Conservation (phyloP, 2,329 filamentous ascomycete genomes). For the Fusarium albosuccineum region DNA sequence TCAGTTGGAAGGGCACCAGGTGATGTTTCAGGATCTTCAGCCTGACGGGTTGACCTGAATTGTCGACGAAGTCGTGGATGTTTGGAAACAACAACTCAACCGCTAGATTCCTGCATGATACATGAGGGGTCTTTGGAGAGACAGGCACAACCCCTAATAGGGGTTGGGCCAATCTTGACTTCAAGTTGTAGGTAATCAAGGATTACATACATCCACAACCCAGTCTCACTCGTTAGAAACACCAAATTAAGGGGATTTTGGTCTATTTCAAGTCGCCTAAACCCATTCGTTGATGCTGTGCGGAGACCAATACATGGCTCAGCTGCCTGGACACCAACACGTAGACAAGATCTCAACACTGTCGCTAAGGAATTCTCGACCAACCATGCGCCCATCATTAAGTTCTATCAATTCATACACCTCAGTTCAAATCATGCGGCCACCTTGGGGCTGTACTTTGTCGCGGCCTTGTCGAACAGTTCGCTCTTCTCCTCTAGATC, state of each 20-base stretch:
- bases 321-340: slow-evolving; percentile 9
- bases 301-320: background rate
- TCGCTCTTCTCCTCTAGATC: slow-evolving; percentile 88
- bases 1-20: too few species aligned
- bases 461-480: slow-evolving; percentile 87
- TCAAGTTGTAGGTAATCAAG: background rate
- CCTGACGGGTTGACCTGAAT: too few species aligned
- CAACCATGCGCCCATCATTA: slow-evolving; percentile 50
- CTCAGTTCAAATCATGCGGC: slow-evolving; percentile 57
- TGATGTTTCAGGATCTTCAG: too few species aligned
- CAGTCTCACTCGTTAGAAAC: background rate
- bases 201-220: background rate
- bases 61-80: too few species aligned
- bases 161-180: too few species aligned
- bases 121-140: too few species aligned
- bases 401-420: slow-evolving; percentile 43
- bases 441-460: slow-evolving; percentile 90
- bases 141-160: too few species aligned
- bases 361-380: slow-evolving; percentile 42
- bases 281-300: background rate
- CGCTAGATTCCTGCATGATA: too few species aligned
- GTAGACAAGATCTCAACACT: slow-evolving; percentile 36
- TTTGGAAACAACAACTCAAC: too few species aligned
- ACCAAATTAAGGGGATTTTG: background rate
- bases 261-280: slow-evolving; percentile 21